Conservation (phyloP, 1,284 basidiomycete genomes). For the Rhodotorula sp. region DNA sequence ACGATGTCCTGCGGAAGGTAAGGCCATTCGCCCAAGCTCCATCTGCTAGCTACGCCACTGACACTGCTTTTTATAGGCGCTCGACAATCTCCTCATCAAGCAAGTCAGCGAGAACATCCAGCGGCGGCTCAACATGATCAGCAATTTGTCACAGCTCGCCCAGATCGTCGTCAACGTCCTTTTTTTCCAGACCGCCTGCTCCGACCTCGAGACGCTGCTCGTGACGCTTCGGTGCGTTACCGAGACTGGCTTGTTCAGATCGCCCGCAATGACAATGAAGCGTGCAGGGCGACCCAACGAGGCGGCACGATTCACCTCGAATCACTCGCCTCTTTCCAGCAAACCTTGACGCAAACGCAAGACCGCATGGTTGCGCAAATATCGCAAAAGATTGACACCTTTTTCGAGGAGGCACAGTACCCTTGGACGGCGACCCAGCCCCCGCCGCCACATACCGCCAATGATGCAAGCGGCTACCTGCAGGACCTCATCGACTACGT, state of each 20-base stretch:
- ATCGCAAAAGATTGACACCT: conserved; percentile 89
- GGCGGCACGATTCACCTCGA: conserved; percentile 74
- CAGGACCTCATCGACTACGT: conserved; percentile 96
- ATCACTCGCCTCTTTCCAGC: conserved; percentile 65
- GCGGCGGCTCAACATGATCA: conserved; percentile 63
- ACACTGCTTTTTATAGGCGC: conserved; percentile 58
- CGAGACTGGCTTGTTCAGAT: not conserved
- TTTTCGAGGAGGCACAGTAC: conserved; percentile 91
- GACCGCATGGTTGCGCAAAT: conserved; percentile 79
- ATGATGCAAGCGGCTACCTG: conserved; percentile 81
- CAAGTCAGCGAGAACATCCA: conserved; percentile 76
- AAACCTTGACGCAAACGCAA: conserved; percentile 68
- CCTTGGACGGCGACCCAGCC: conserved; percentile 66
- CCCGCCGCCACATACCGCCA: conserved; percentile 1
- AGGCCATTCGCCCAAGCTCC: conserved; percentile 13
- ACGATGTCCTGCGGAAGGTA: conserved; percentile 86
- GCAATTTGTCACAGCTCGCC: conserved; percentile 84
- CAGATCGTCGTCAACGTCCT: conserved; percentile 93
- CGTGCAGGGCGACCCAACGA: conserved; percentile 67
- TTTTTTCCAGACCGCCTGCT: conserved; percentile 82
- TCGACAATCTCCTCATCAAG: conserved; percentile 78
- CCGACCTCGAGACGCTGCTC: conserved; percentile 81
- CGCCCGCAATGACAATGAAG: not conserved
- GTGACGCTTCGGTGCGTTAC: conserved; percentile 54
- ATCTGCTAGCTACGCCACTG: not conserved